Evolutionary conservation across 805 yeast species (phyloP).

Genomic region (Clavispora fructus): DNA sequence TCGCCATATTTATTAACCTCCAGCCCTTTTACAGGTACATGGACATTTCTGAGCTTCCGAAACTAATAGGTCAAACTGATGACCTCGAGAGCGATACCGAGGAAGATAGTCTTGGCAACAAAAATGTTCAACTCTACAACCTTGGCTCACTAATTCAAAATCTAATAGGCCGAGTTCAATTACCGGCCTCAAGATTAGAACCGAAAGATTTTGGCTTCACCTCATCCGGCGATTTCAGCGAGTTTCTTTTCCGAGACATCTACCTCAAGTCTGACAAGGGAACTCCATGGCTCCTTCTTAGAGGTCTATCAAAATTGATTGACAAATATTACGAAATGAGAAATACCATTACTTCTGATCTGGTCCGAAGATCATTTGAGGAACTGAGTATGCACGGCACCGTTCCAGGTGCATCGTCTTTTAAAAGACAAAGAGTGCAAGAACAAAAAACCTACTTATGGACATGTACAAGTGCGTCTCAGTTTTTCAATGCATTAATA

Average conservation of each 20-base stretch:
- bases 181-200: conserved; percentile 8
- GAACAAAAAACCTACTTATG: conserved; percentile 1
- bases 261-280: conserved; percentile 15
- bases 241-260: conserved; percentile 24
- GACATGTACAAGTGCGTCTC: conserved; percentile 11
- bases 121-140: conserved; percentile 13
- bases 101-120: neutral
- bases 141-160: conserved; percentile 19
- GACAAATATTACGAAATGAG: conserved; percentile 25
- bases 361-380: neutral
- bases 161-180: conserved; percentile 13
- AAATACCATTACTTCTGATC: neutral
- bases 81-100: neutral
- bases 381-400: neutral
- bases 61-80: conserved; percentile 13
- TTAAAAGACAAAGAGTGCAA: conserved; percentile 24
- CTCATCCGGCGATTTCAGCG: conserved; percentile 2
- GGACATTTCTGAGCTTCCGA: conserved; percentile 19
- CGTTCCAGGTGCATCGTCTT: neutral
- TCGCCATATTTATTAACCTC: conserved; percentile 42
- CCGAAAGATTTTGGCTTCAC: conserved; percentile 11
- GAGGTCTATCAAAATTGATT: conserved; percentile 31
- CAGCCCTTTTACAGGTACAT: conserved; percentile 35
- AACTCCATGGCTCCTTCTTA: conserved; percentile 37
- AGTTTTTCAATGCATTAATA: conserved; percentile 24